A percentile compares a stretch with the other conserved stretches of the same genome.
phyloP scores from a whole-genome alignment of 1,284 basidiomycete genomes.

The Mycena citricolor region DNA sequence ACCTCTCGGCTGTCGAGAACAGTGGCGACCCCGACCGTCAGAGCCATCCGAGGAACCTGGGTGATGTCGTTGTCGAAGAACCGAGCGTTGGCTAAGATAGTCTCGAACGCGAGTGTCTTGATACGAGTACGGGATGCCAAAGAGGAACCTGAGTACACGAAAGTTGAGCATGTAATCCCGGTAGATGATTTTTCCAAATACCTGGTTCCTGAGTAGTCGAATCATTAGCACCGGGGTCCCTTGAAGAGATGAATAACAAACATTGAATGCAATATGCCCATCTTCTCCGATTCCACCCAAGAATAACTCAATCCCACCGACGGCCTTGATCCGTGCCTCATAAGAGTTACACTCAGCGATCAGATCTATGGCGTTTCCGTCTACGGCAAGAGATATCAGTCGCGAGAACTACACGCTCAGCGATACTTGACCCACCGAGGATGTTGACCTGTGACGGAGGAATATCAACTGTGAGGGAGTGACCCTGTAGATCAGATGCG shows the following conservation, averaged over 20 bases:
- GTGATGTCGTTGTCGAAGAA: conserved; percentile 87
- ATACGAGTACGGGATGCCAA: conserved; percentile 84
- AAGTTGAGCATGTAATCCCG: neutral
- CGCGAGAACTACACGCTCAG: neutral
- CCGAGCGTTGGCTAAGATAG: conserved; percentile 88
- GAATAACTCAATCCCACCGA: conserved; percentile 89
- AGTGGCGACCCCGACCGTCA: conserved; percentile 87
- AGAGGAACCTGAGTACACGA: conserved; percentile 58
- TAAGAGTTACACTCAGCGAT: conserved; percentile 83
- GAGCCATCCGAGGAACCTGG: conserved; percentile 84
- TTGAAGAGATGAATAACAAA: conserved; percentile 19
- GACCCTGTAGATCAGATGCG: too few species aligned
- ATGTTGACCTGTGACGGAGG: conserved; percentile 82
- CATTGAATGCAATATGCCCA: conserved; percentile 91
- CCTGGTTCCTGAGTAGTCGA: conserved; percentile 61
- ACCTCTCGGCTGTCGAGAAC: conserved; percentile 84
- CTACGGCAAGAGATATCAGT: neutral
- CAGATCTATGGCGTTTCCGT: conserved; percentile 80
- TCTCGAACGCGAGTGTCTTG: conserved; percentile 91
- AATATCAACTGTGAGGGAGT: conserved; percentile 75
- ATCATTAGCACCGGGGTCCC: conserved; percentile 20
- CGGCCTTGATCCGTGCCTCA: conserved; percentile 74
- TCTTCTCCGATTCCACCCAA: conserved; percentile 92
- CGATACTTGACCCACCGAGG: conserved; percentile 37
- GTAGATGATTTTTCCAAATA: conserved; percentile 32